A percentile compares a stretch with the other conserved stretches of the same genome.
Evolutionary conservation across 2,329 filamentous ascomycete genomes (phyloP).

Genomic region (Arthroderma sp.): DNA sequence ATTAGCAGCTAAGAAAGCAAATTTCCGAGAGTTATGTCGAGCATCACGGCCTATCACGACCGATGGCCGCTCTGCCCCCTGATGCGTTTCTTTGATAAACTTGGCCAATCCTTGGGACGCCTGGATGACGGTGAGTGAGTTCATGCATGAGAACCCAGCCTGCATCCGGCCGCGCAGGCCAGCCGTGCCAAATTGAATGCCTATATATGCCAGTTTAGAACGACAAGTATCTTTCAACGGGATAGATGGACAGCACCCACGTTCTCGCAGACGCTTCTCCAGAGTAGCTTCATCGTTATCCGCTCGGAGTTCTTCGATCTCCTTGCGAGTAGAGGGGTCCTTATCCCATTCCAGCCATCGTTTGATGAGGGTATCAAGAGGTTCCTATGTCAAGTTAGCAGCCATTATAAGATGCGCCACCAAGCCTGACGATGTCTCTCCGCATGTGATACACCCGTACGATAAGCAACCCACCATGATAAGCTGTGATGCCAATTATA

Average conservation of each 20-base stretch:
- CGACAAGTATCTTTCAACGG: not conserved
- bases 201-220: constrained; percentile 16
- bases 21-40: constrained; percentile 50
- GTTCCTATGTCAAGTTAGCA: constrained; percentile 19
- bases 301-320: constrained; percentile 43
- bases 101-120: constrained; percentile 54
- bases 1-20: constrained; percentile 48
- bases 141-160: constrained; percentile 52
- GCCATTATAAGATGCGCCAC: no score
- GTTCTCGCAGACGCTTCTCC: constrained; percentile 41
- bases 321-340: constrained; percentile 42
- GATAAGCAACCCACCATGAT: not conserved
- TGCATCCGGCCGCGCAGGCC: constrained; percentile 54
- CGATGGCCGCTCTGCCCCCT: constrained; percentile 33
- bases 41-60: constrained; percentile 53
- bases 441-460: not conserved
- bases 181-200: constrained; percentile 51
- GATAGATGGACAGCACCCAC: constrained; percentile 22
- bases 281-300: constrained; percentile 38
- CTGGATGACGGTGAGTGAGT: constrained; percentile 48
- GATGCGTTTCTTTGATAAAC: constrained; percentile 41
- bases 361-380: constrained; percentile 34
- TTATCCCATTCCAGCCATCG: constrained; percentile 49
- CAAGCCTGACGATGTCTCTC: not conserved
- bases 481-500: not conserved